Base-by-base conservation (phyloP, 768 basidiomycete species). In the Xerocomellus dryophilus region DNA sequence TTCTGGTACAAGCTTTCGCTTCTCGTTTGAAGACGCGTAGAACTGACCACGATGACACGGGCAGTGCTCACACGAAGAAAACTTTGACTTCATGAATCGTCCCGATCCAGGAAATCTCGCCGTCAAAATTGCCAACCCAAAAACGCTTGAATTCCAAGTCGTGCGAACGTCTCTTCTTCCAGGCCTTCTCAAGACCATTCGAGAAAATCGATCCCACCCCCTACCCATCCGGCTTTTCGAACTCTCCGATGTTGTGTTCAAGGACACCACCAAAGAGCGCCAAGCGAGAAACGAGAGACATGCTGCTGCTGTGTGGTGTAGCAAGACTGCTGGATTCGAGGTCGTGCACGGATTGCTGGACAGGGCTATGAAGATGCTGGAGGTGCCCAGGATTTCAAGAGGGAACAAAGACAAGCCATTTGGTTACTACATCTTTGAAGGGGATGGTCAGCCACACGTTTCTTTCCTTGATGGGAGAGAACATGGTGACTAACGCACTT, bases 51-150 rank as follows among this genome's bases (percentile, higher is more conserved):
- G 0, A 7, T 38, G 32, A 45, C 25, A 25, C 54, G 23, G 41
- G 40, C 64, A 98, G 94, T 99, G 96, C 74, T 98, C 96, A 11
- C 93, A 94, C 65, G 96, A 98, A 71, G 97, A 99, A 74, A 98
- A 98, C 75, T 99, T 98, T 66, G 88, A 84, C 46, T 94, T 85
- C 78, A 78, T 99, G 58, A 97, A 97, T 75, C 88, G 86, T 54
- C 66, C 75, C 29, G 96, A 98, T 71, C 88, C 91, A 59, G 85
- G 85, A 38, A 81, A 81, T 34, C 80, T 82, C 20, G 96, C 89
- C 1, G 85, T 98, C 57, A 89, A 88, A 63, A 92, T 98, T 56
- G 93, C 90, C 53, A 99, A 99, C 73, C 97, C 97, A 1, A 98
- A 97, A 75, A 93, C 97, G 21, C 81, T 93, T 60, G 97, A 98